Evolutionary conservation across 257 asterid genomes (phyloP).

Genomic region (Solanum dulcamara): DNA sequence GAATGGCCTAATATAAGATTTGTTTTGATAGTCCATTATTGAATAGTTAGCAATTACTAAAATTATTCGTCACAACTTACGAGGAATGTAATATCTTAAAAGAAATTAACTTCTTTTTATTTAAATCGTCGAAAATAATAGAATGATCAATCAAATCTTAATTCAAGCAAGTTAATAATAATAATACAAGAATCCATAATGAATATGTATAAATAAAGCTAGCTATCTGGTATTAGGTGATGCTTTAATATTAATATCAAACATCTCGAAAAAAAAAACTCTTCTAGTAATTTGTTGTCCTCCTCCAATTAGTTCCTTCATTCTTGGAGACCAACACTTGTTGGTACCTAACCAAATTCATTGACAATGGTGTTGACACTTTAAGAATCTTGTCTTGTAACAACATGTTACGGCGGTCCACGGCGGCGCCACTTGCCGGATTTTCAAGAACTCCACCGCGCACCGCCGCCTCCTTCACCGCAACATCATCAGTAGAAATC

Average conservation of each 20-base stretch:
- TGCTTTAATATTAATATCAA: background rate
- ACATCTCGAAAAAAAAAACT: background rate
- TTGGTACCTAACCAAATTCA: background rate
- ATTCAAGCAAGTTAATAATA: background rate
- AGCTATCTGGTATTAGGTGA: background rate
- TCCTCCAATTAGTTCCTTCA: background rate
- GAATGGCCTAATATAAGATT: too few relatives aligned
- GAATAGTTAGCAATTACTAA: too few relatives aligned
- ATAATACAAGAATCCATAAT: background rate
- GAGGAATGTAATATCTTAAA: background rate
- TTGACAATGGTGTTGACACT: background rate
- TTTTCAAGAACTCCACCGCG: background rate
- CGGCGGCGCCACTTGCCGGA: background rate
- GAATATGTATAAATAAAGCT: background rate
- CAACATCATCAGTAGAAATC: background rate
- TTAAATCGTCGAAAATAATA: background rate
- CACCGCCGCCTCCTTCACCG: background rate
- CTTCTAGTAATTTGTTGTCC: background rate
- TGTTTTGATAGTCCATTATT: background rate
- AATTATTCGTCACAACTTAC: background rate
- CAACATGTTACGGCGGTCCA: background rate
- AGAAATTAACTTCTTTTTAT: background rate
- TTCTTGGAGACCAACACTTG: background rate
- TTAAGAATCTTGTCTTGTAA: background rate
- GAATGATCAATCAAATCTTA: background rate